These are phyloP conservation scores for Annulohypoxylon truncatum DNA, from an alignment of 2,329 filamentous ascomycete species.

Conservation along the genomic window DNA sequence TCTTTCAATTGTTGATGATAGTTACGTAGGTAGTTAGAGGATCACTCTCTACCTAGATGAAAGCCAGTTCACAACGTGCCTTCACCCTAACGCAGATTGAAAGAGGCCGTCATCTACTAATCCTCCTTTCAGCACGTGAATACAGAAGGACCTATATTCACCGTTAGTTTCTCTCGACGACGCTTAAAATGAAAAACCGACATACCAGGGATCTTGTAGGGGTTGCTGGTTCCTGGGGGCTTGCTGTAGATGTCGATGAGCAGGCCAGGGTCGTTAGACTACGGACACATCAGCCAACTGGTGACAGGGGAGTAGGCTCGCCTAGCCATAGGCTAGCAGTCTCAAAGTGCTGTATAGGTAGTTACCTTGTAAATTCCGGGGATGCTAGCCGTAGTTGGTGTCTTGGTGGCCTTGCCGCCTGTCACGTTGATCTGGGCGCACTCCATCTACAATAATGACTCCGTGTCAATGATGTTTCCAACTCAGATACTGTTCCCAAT, in stretches of 20 bases:
- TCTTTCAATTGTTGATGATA: neutral
- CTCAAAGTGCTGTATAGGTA: neutral
- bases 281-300: neutral
- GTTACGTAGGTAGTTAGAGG: too few species aligned
- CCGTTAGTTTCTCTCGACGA: neutral
- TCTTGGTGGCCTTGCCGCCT: slow-evolving; percentile 48
- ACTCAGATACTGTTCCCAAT: too few species aligned
- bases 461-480: neutral
- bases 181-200: neutral
- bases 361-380: slow-evolving; percentile 53
- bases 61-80: neutral
- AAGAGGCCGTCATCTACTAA: neutral
- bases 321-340: neutral
- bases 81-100: neutral
- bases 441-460: slow-evolving; percentile 47
- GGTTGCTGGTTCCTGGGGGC: slow-evolving; percentile 43
- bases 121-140: slow-evolving; percentile 27
- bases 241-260: slow-evolving; percentile 53
- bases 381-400: slow-evolving; percentile 52
- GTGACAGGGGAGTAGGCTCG: neutral
- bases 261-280: slow-evolving; percentile 52
- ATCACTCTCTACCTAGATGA: neutral
- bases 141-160: slow-evolving; percentile 23
- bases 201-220: slow-evolving; percentile 52
- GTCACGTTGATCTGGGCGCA: slow-evolving; percentile 54